Conservation (phyloP, 1,139 yeast genomes). For the Meyerozyma athensensis region DNA sequence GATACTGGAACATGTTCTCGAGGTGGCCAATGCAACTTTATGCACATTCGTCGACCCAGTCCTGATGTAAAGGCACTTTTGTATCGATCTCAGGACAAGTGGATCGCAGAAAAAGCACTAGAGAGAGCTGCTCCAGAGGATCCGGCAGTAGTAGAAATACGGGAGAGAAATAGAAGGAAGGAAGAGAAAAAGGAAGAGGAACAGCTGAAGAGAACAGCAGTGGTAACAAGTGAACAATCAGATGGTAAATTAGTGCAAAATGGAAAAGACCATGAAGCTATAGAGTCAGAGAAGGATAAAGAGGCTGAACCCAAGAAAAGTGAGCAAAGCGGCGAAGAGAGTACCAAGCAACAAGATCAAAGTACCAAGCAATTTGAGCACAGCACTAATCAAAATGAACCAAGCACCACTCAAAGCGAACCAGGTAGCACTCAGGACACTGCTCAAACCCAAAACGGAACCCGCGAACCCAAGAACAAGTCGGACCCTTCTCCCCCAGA, state of each 20-base stretch:
- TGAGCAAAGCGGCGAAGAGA: too few relatives aligned
- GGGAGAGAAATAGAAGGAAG: not conserved
- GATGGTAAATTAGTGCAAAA: not conserved
- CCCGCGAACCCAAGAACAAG: too few relatives aligned
- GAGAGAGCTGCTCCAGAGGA: slow-evolving; percentile 7
- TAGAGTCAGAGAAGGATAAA: too few relatives aligned
- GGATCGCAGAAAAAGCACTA: slow-evolving; percentile 15
- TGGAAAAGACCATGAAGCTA: too few relatives aligned
- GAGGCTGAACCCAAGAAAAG: too few relatives aligned
- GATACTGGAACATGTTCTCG: slow-evolving; percentile 62
- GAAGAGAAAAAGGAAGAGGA: not conserved
- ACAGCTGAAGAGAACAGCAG: slow-evolving; percentile 1
- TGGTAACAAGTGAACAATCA: not conserved
- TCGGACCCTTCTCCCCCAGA: too few relatives aligned
- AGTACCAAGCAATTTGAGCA: too few relatives aligned
- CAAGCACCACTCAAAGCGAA: too few relatives aligned
- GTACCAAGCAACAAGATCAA: too few relatives aligned
- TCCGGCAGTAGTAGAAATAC: slow-evolving; percentile 1
- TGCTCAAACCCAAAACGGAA: too few relatives aligned
- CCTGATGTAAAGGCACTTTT: slow-evolving; percentile 36
- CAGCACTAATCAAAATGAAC: too few relatives aligned
- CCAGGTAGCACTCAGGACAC: too few relatives aligned
- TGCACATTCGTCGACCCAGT: slow-evolving; percentile 68
- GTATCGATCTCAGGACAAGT: slow-evolving; percentile 34
- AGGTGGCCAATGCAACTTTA: slow-evolving; percentile 81